Evolutionary conservation across 164 flowering plant genomes (phyloP).

Genomic region (Houttuynia cordata): DNA sequence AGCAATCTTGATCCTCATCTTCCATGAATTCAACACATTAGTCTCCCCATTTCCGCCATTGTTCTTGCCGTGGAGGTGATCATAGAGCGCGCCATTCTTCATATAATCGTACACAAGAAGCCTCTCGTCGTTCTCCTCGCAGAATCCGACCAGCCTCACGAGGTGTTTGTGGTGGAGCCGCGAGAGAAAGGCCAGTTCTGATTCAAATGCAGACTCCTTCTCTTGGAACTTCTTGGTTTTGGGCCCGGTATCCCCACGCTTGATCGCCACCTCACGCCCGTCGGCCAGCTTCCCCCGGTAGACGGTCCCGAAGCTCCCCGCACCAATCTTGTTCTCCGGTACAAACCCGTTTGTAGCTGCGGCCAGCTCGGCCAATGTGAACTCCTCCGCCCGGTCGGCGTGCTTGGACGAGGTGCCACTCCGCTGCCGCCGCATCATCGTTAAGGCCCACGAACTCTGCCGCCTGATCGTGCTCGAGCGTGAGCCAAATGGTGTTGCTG

Average conservation of each 20-base stretch:
- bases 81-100: constrained; percentile 84
- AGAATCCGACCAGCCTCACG: constrained; percentile 80
- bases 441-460: constrained; percentile 40
- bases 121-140: constrained; percentile 79
- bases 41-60: constrained; percentile 23
- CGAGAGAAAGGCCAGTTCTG: constrained; percentile 79
- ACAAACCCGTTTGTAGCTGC: constrained; percentile 65
- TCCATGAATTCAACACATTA: constrained; percentile 63
- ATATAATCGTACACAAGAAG: constrained; percentile 87
- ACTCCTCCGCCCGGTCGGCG: constrained; percentile 69
- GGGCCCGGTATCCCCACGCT: constrained; percentile 57
- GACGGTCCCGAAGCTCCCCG: constrained; percentile 90
- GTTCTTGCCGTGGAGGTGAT: constrained; percentile 66
- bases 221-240: constrained; percentile 53
- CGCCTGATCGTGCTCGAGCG: constrained; percentile 63
- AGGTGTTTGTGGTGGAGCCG: constrained; percentile 90
- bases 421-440: constrained; percentile 62
- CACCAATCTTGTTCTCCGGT: constrained; percentile 66
- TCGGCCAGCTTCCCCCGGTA: constrained; percentile 50
- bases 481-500: not conserved
- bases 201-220: constrained; percentile 84
- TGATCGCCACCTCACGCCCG: constrained; percentile 90
- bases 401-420: constrained; percentile 92
- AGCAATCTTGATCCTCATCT: constrained; percentile 65
- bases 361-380: constrained; percentile 51